A percentile compares a stretch with the other conserved stretches of the same genome.
phyloP scores from a whole-genome alignment of 2,329 filamentous ascomycete species.

The Scolecobasidium constrictum region DNA sequence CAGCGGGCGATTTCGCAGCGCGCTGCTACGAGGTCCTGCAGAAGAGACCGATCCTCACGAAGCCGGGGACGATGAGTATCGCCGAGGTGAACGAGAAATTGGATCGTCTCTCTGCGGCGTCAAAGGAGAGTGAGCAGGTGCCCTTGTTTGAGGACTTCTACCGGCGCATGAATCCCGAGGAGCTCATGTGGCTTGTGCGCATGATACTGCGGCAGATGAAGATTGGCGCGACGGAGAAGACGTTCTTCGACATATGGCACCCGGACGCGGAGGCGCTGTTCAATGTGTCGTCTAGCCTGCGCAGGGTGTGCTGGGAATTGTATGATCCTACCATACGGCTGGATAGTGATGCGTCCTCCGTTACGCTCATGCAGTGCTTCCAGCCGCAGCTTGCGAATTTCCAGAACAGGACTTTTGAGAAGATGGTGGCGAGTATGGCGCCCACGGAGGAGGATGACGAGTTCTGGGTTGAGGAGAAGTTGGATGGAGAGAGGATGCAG shows the following conservation, averaged over 20 bases:
- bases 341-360: conserved; percentile 61
- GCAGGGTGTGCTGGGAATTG: conserved; percentile 90
- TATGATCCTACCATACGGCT: conserved; percentile 62
- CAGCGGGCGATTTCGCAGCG: conserved; percentile 85
- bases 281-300: conserved; percentile 81
- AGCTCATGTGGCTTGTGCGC: conserved; percentile 87
- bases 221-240: conserved; percentile 72
- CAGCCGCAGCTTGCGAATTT: conserved; percentile 93
- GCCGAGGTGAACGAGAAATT: conserved; percentile 81
- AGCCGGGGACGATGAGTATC: conserved; percentile 70
- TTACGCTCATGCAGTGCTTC: conserved; percentile 86
- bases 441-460: conserved; percentile 57
- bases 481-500: conserved; percentile 96
- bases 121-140: conserved; percentile 73
- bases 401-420: conserved; percentile 71
- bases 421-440: conserved; percentile 60
- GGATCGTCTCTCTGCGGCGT: conserved; percentile 63
- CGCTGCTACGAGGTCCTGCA: conserved; percentile 79
- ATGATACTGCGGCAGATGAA: conserved; percentile 80
- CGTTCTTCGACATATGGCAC: conserved; percentile 57
- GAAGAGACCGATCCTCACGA: conserved; percentile 66
- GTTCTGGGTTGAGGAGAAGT: conserved; percentile 97
- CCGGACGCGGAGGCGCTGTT: conserved; percentile 50
- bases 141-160: conserved; percentile 79
- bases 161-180: conserved; percentile 80